These are phyloP conservation scores for Naumovozyma baii DNA, from an alignment of 805 yeast genomes.

Conservation along the genomic window DNA sequence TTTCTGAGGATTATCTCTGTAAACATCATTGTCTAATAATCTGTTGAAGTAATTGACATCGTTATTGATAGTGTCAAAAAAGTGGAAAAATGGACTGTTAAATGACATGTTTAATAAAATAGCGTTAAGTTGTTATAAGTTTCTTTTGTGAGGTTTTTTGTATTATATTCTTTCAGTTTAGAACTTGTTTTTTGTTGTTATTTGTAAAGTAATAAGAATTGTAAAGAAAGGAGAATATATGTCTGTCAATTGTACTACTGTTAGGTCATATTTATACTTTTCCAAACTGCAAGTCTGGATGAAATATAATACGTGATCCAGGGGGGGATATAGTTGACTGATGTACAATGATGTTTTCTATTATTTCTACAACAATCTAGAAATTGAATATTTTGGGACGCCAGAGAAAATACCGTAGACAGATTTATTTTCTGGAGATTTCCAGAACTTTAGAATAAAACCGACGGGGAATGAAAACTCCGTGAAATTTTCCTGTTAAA, in stretches of 20 bases:
- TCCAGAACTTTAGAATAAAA: too few relatives aligned
- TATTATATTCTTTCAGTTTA: too few relatives aligned
- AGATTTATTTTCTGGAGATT: not conserved
- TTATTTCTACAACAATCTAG: too few relatives aligned
- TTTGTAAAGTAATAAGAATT: not conserved
- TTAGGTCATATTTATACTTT: too few relatives aligned
- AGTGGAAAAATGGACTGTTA: slow-evolving; percentile 36
- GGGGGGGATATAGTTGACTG: too few relatives aligned
- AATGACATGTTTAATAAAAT: slow-evolving; percentile 29
- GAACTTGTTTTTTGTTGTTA: not conserved
- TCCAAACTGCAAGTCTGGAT: too few relatives aligned
- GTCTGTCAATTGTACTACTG: too few relatives aligned
- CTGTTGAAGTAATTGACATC: slow-evolving; percentile 35
- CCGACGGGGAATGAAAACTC: too few relatives aligned
- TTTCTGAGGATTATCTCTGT: slow-evolving; percentile 13
- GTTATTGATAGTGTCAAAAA: slow-evolving; percentile 35
- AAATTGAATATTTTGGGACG: too few relatives aligned
- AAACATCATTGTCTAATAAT: slow-evolving; percentile 25
- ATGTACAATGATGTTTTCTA: too few relatives aligned
- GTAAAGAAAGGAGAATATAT: not conserved
- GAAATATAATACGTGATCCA: too few relatives aligned
- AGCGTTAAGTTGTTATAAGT: not conserved
- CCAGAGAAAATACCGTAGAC: not conserved
- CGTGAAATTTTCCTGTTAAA: too few relatives aligned
- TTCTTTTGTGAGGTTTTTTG: not conserved